Evolutionary conservation across 805 yeast genomes (phyloP).

Genomic region (Kuraishia ogatae): DNA sequence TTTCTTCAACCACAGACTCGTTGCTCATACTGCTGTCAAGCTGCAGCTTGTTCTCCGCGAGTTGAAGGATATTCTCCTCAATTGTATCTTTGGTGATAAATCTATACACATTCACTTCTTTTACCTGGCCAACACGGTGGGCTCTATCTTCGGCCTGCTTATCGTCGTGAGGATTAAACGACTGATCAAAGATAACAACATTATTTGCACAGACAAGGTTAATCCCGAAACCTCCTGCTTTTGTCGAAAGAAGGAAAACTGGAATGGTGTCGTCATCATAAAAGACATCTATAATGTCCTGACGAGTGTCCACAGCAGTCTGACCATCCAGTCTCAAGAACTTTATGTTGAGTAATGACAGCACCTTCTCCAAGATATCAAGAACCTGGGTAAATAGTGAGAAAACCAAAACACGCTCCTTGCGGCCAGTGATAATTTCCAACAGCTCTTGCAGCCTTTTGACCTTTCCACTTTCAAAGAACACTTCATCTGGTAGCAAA

Average conservation of each 20-base stretch:
- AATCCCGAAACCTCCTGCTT: conserved; percentile 98
- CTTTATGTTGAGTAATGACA: conserved; percentile 54
- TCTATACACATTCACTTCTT: conserved; percentile 72
- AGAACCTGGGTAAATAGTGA: conserved; percentile 90
- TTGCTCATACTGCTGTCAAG: conserved; percentile 61
- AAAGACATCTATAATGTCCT: conserved; percentile 82
- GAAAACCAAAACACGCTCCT: conserved; percentile 69
- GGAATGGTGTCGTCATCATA: conserved; percentile 78
- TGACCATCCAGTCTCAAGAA: conserved; percentile 89
- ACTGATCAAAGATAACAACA: conserved; percentile 86
- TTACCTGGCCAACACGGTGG: conserved; percentile 91
- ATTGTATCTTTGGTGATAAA: conserved; percentile 67
- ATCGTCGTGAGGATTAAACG: conserved; percentile 97
- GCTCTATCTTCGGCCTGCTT: conserved; percentile 98
- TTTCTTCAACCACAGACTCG: conserved; percentile 36
- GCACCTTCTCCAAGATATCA: conserved; percentile 75
- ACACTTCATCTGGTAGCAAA: conserved; percentile 41
- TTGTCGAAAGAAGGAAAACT: conserved; percentile 82
- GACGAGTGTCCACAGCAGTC: conserved; percentile 89
- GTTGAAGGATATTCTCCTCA: conserved; percentile 78
- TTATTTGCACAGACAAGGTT: conserved; percentile 91
- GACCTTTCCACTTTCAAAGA: conserved; percentile 70
- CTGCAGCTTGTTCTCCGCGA: conserved; percentile 88
- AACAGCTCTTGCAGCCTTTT: conserved; percentile 46
- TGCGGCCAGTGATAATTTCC: conserved; percentile 46